These are phyloP conservation scores for Diplosphaera chodatii DNA, from an alignment of 139 green algal species.

Conservation along the genomic window DNA sequence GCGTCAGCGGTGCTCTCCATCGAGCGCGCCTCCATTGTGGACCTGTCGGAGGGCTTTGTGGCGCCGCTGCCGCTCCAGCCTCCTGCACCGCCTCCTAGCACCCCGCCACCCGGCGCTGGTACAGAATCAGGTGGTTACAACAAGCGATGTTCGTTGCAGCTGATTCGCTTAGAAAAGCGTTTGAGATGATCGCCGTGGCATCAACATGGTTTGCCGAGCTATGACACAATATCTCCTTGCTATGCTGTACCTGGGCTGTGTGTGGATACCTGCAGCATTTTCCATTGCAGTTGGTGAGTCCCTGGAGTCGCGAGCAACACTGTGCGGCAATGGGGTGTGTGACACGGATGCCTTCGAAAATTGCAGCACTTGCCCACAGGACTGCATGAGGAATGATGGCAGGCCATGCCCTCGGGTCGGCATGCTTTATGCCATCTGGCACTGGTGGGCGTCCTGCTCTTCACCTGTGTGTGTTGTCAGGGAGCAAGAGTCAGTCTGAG, in stretches of 20 bases:
- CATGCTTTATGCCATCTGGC: background rate
- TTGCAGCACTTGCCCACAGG: background rate
- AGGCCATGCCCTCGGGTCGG: background rate
- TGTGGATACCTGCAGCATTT: no score
- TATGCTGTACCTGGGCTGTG: no score
- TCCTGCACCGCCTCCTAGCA: background rate
- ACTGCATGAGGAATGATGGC: background rate
- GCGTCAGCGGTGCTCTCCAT: background rate
- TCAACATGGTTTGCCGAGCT: no score
- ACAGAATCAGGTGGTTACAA: background rate
- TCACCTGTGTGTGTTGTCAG: no score
- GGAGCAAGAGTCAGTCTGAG: no score
- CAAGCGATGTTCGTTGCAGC: no score
- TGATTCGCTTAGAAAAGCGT: no score
- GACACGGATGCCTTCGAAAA: background rate
- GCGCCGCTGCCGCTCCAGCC: background rate
- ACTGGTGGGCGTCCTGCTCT: background rate
- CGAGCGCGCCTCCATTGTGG: background rate
- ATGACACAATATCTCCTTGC: no score
- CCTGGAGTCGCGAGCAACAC: background rate
- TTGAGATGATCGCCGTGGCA: no score
- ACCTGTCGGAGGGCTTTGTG: background rate
- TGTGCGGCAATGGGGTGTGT: background rate
- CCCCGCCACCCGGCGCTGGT: no score
- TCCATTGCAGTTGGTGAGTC: no score